A percentile compares a stretch with the other conserved stretches of the same genome.
Evolutionary conservation across 345 rosid species (phyloP).

Genomic region (Salix brachista): DNA sequence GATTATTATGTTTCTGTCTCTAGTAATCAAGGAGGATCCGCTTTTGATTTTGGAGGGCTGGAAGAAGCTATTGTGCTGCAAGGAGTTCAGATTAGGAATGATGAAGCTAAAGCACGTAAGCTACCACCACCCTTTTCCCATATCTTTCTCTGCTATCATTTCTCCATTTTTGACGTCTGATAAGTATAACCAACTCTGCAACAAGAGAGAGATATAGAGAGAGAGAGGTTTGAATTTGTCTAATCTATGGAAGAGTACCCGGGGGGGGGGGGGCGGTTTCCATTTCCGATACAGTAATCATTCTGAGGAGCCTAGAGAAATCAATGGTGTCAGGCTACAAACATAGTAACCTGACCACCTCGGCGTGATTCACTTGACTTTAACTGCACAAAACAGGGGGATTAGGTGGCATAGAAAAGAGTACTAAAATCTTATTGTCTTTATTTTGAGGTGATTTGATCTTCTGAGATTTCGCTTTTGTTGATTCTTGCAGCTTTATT

Average conservation of each 20-base stretch:
- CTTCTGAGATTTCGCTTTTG: constrained; percentile 25
- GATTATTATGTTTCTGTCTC: neutral
- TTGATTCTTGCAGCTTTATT: constrained; percentile 62
- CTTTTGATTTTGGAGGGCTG: constrained; percentile 95
- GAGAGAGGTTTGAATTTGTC: constrained; percentile 45
- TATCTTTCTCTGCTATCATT: constrained; percentile 12
- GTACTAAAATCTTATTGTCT: constrained; percentile 5
- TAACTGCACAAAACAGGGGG: constrained; percentile 32
- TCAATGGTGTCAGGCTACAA: constrained; percentile 69
- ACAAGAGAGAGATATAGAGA: neutral
- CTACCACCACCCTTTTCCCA: constrained; percentile 12
- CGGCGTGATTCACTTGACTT: constrained; percentile 36
- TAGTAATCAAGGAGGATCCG: constrained; percentile 74
- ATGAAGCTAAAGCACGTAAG: constrained; percentile 76
- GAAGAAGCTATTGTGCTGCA: constrained; percentile 95
- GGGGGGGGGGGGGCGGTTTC: constrained; percentile 16
- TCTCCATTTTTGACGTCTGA: constrained; percentile 54
- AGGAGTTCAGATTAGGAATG: constrained; percentile 75
- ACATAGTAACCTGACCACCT: constrained; percentile 47
- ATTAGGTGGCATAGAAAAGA: constrained; percentile 24
- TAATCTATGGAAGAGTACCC: constrained; percentile 26
- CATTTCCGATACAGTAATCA: constrained; percentile 62
- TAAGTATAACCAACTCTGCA: constrained; percentile 43
- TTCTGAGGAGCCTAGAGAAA: constrained; percentile 43
- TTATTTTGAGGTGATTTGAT: constrained; percentile 40